A percentile compares a stretch with the other conserved stretches of the same genome.
These are phyloP conservation scores for Claviceps sp. DNA, from an alignment of 2,329 filamentous ascomycete genomes.

Conservation along the genomic window DNA sequence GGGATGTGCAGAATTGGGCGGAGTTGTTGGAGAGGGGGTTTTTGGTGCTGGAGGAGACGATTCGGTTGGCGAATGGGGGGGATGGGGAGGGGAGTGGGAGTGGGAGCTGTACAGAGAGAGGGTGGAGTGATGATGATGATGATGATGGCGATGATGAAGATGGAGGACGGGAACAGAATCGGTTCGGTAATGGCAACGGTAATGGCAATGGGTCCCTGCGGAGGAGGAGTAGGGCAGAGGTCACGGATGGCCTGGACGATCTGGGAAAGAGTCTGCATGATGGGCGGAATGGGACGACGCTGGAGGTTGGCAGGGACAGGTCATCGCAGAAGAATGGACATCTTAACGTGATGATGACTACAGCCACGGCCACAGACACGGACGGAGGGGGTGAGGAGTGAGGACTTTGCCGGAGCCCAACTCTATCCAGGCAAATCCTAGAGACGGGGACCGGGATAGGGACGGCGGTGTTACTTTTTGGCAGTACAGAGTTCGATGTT, in stretches of 20 bases:
- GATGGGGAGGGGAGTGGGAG: constrained; percentile 10
- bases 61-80: constrained; percentile 36
- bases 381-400: constrained; percentile 8
- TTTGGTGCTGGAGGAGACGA: constrained; percentile 49
- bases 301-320: constrained; percentile 5
- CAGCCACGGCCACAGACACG: constrained; percentile 10
- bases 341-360: constrained; percentile 10
- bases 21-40: constrained; percentile 64
- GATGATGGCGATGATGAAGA: constrained; percentile 8
- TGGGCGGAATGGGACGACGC: neutral
- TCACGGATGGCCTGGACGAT: constrained; percentile 12
- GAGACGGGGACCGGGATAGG: too few species aligned
- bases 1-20: constrained; percentile 77
- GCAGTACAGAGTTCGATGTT: too few species aligned
- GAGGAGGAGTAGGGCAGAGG: constrained; percentile 1
- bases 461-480: too few species aligned
- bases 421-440: too few species aligned
- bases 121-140: constrained; percentile 18
- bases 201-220: neutral
- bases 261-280: constrained; percentile 4
- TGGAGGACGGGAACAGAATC: too few species aligned
- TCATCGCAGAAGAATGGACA: constrained; percentile 7
- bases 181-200: neutral
- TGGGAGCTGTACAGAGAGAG: neutral
- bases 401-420: neutral